These are phyloP conservation scores for Microcyclospora tardicrescens DNA, from an alignment of 2,329 filamentous ascomycete genomes.

Conservation along the genomic window DNA sequence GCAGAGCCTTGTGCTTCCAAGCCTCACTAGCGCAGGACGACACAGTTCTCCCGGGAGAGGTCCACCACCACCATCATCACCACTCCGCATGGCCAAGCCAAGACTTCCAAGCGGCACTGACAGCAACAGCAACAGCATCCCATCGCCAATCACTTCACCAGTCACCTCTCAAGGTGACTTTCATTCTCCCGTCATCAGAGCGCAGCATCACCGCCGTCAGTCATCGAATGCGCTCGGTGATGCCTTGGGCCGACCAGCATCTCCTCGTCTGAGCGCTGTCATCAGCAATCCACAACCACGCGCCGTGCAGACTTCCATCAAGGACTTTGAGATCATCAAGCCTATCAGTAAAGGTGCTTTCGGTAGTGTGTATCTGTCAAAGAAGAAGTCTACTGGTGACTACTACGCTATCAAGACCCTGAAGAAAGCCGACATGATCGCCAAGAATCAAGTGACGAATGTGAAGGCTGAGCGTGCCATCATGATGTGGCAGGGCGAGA, in stretches of 20 bases:
- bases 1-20: slow-evolving; percentile 71
- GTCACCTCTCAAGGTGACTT: slow-evolving; percentile 75
- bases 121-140: slow-evolving; percentile 37
- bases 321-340: slow-evolving; percentile 98
- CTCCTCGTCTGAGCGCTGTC: slow-evolving; percentile 66
- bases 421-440: slow-evolving; percentile 99
- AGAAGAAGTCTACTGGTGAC: slow-evolving; percentile 96
- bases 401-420: slow-evolving; percentile 98
- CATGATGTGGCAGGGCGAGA: slow-evolving; percentile 99
- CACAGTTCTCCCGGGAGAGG: slow-evolving; percentile 82
- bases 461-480: slow-evolving; percentile 97
- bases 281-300: slow-evolving; percentile 70
- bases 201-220: slow-evolving; percentile 58
- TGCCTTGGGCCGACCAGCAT: slow-evolving; percentile 52
- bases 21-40: slow-evolving; percentile 53
- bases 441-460: slow-evolving; percentile 98
- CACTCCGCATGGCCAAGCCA: slow-evolving; percentile 73
- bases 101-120: slow-evolving; percentile 52
- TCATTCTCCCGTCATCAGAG: slow-evolving; percentile 54
- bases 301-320: slow-evolving; percentile 88
- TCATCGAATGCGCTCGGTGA: slow-evolving; percentile 77
- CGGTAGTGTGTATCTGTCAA: slow-evolving; percentile 92
- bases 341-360: slow-evolving; percentile 98
- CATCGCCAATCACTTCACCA: slow-evolving; percentile 81
- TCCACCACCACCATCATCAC: slow-evolving; percentile 55